Evolutionary conservation across 352 stramenopile species (phyloP).

Genomic region (Globisporangium emineosum): DNA sequence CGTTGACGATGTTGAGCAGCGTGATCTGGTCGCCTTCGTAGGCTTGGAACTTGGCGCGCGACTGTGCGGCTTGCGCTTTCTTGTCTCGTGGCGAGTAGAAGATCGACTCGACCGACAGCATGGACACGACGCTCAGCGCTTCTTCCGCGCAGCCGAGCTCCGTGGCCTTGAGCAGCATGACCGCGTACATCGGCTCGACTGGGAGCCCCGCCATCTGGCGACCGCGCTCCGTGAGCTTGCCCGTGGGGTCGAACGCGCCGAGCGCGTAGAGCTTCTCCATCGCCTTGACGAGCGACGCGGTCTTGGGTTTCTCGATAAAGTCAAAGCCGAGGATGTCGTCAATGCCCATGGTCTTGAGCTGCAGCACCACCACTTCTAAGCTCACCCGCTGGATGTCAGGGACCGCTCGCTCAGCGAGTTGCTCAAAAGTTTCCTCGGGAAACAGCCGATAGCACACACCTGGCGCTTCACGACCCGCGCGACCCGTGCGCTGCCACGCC

Average conservation of each 20-base stretch:
- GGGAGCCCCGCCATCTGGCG: slow-evolving; percentile 85
- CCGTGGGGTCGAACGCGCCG: slow-evolving; percentile 57
- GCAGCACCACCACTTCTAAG: slow-evolving; percentile 76
- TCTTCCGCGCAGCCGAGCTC: slow-evolving; percentile 81
- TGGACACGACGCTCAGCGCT: slow-evolving; percentile 83
- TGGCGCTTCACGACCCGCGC: slow-evolving; percentile 80
- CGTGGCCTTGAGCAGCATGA: slow-evolving; percentile 82
- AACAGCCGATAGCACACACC: slow-evolving; percentile 85
- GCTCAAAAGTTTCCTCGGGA: slow-evolving; percentile 82
- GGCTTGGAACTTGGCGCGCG: slow-evolving; percentile 72
- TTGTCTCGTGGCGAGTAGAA: slow-evolving; percentile 86
- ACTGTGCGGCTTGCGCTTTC: slow-evolving; percentile 80
- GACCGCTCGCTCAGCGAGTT: slow-evolving; percentile 68
- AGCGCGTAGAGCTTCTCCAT: slow-evolving; percentile 84
- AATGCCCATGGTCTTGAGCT: slow-evolving; percentile 86
- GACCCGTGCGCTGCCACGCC: slow-evolving; percentile 88
- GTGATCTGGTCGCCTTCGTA: slow-evolving; percentile 85
- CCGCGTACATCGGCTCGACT: slow-evolving; percentile 87
- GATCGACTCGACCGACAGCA: slow-evolving; percentile 89
- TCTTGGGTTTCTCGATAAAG: slow-evolving; percentile 87
- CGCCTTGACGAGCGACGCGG: slow-evolving; percentile 67
- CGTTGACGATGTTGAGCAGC: slow-evolving; percentile 80
- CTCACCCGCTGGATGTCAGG: slow-evolving; percentile 87
- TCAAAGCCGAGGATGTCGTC: slow-evolving; percentile 85
- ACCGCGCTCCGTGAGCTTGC: slow-evolving; percentile 64